These are phyloP conservation scores for Tetrapisispora phaffii DNA, from an alignment of 805 yeast species.

Conservation along the genomic window DNA sequence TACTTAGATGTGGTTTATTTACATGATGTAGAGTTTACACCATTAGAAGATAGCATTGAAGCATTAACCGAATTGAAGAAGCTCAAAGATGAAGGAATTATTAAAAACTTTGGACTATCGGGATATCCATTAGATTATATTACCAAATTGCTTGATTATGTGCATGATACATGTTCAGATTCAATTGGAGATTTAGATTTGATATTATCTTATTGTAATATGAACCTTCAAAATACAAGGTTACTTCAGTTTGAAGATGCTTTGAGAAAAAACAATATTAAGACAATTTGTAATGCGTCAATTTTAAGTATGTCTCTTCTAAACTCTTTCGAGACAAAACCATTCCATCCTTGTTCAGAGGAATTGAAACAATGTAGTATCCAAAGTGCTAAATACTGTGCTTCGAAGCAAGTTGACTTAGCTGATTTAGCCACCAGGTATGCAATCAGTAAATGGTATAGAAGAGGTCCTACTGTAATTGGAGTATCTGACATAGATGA, in stretches of 20 bases:
- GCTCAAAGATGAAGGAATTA: slow-evolving; percentile 54
- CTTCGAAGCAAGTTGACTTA: slow-evolving; percentile 44
- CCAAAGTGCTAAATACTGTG: slow-evolving; percentile 38
- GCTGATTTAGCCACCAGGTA: slow-evolving; percentile 77
- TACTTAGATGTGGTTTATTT: slow-evolving; percentile 76
- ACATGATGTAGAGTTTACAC: slow-evolving; percentile 82
- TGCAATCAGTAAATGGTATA: slow-evolving; percentile 53
- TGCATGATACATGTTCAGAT: slow-evolving; percentile 6
- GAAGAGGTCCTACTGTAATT: slow-evolving; percentile 54
- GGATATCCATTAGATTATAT: slow-evolving; percentile 78
- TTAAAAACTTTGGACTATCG: slow-evolving; percentile 63
- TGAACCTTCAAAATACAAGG: slow-evolving; percentile 67
- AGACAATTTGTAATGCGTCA: slow-evolving; percentile 48
- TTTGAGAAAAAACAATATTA: slow-evolving; percentile 30
- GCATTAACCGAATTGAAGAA: slow-evolving; percentile 54
- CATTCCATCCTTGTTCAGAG: slow-evolving; percentile 71
- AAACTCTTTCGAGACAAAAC: slow-evolving; percentile 53
- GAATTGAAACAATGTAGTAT: slow-evolving; percentile 40
- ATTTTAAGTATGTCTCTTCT: slow-evolving; percentile 82
- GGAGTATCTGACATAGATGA: slow-evolving; percentile 66
- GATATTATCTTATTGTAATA: slow-evolving; percentile 67
- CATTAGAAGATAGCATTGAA: slow-evolving; percentile 41
- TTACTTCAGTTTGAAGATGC: slow-evolving; percentile 14
- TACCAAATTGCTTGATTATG: slow-evolving; percentile 31
- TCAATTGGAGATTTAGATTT: slow-evolving; percentile 60